phyloP scores from a whole-genome alignment of 2,329 filamentous ascomycete species.

The Pseudogymnoascus sp. region DNA sequence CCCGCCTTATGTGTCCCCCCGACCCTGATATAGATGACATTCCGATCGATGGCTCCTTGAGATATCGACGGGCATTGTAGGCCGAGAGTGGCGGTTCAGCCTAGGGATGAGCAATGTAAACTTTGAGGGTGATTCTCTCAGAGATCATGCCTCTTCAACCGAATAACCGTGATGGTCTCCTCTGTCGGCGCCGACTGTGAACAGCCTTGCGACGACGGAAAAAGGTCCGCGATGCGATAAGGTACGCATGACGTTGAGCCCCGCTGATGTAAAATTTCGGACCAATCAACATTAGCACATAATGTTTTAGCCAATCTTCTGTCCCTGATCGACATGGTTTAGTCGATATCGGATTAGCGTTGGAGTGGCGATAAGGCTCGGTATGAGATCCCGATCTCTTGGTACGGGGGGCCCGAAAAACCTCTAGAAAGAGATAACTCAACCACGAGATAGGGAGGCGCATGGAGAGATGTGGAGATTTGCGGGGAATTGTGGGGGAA shows the following conservation, averaged over 20 bases:
- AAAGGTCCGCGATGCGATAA: background rate
- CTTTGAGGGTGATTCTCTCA: background rate
- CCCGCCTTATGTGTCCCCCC: background rate
- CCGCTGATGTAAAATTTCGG: background rate
- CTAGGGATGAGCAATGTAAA: background rate
- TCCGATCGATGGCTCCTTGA: conserved; percentile 5
- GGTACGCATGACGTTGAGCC: background rate
- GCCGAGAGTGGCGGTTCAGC: background rate
- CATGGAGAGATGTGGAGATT: background rate
- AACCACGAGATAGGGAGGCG: background rate
- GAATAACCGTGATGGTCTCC: background rate
- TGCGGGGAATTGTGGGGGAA: conserved; percentile 5
- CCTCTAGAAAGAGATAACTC: background rate
- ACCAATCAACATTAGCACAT: background rate
- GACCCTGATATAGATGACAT: background rate
- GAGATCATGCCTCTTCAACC: background rate
- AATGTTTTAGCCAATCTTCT: background rate
- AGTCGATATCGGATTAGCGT: background rate
- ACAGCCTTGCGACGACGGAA: background rate
- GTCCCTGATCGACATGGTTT: background rate
- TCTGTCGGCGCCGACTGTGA: background rate
- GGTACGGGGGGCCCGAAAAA: background rate
- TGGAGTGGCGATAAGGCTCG: background rate
- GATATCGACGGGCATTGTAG: conserved; percentile 7
- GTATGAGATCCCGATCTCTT: conserved; percentile 4